Evolutionary conservation across 768 basidiomycete genomes (phyloP).

Genomic region (Mycena indigotica): DNA sequence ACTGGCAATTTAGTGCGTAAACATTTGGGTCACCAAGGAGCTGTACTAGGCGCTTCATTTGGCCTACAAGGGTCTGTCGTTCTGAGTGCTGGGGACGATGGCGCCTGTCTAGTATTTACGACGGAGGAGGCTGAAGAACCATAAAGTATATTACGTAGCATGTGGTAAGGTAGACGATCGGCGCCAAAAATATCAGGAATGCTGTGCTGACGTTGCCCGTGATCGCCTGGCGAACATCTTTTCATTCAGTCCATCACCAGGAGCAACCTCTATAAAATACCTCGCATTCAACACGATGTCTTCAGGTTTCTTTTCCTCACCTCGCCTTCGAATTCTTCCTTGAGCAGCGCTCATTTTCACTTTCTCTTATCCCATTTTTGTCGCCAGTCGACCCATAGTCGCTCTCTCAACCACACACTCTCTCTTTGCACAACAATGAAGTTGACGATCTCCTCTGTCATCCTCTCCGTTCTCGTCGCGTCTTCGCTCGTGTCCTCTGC

Average conservation of each 20-base stretch:
- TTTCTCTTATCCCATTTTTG: conserved; percentile 11
- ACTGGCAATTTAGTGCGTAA: conserved; percentile 76
- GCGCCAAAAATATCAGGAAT: no score
- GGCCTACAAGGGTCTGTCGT: conserved; percentile 71
- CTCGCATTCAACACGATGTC: not conserved
- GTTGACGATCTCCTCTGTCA: conserved; percentile 24
- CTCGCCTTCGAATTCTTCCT: conserved; percentile 11
- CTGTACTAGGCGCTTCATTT: conserved; percentile 75
- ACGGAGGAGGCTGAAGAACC: conserved; percentile 45
- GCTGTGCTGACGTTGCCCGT: no score
- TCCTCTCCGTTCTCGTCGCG: conserved; percentile 22
- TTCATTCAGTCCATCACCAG: not conserved
- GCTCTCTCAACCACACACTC: conserved; percentile 13
- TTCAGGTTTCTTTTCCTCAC: conserved; percentile 20
- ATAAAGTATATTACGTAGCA: not conserved
- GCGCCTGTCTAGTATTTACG: conserved; percentile 79
- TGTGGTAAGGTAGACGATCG: no score
- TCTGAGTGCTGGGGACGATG: conserved; percentile 91
- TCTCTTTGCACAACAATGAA: conserved; percentile 21
- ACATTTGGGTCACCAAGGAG: conserved; percentile 80
- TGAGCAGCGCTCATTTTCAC: conserved; percentile 24
- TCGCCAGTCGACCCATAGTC: conserved; percentile 23
- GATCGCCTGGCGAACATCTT: not conserved
- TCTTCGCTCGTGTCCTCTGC: conserved; percentile 18
- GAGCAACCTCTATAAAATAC: conserved; percentile 8